These are phyloP conservation scores for Solanum chmielewskii DNA, from an alignment of 257 asterid species.

Conservation along the genomic window DNA sequence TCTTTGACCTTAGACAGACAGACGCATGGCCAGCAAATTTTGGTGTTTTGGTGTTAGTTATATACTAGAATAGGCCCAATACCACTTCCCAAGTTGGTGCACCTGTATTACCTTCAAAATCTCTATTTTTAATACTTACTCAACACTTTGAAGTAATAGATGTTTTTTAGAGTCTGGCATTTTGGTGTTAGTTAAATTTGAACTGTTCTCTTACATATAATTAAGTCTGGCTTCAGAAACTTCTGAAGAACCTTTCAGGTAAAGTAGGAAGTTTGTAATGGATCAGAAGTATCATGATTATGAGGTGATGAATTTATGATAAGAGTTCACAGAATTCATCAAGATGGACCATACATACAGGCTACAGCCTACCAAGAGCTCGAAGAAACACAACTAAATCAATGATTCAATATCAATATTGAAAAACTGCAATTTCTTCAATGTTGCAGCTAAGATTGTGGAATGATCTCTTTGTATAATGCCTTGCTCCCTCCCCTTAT, in stretches of 20 bases:
- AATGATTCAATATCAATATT: neutral
- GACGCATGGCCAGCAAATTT: too few relatives aligned
- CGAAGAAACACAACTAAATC: neutral
- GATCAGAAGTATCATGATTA: neutral
- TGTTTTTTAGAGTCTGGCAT: too few relatives aligned
- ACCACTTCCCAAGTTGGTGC: neutral
- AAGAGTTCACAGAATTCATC: neutral
- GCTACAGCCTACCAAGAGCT: neutral
- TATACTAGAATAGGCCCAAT: neutral
- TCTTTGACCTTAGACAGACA: too few relatives aligned
- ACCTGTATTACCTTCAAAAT: neutral
- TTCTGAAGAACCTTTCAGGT: neutral
- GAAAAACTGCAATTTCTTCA: neutral
- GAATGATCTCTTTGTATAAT: neutral
- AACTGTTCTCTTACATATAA: neutral
- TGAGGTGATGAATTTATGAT: neutral
- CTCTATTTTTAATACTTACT: neutral
- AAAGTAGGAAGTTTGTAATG: neutral
- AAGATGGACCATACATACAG: neutral
- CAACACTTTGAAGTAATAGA: neutral
- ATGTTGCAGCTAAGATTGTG: neutral
- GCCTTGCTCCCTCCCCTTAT: neutral
- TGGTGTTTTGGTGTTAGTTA: too few relatives aligned
- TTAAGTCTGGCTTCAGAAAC: neutral
- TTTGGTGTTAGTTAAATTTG: too few relatives aligned